Conservation (phyloP, 2,329 filamentous ascomycete genomes). For the Aspergillus sp. region DNA sequence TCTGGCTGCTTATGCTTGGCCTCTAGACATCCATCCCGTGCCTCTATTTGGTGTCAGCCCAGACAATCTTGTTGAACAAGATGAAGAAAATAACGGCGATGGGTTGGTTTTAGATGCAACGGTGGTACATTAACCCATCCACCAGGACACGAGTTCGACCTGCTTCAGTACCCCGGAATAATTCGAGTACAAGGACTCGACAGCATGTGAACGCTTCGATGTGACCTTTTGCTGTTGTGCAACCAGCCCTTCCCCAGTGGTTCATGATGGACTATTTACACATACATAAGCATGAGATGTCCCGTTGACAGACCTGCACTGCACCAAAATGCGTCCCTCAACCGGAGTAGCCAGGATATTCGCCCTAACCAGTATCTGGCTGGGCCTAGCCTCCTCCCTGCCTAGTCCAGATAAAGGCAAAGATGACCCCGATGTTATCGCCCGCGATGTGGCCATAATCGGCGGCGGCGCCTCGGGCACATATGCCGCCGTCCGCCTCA, state of each 20-base stretch:
- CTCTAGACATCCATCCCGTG: too few species aligned
- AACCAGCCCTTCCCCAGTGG: not conserved
- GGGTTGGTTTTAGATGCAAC: too few species aligned
- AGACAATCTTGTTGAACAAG: too few species aligned
- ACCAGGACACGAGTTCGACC: too few species aligned
- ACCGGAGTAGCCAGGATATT: not conserved
- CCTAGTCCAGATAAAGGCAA: not conserved
- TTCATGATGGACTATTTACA: not conserved
- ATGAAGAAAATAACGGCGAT: too few species aligned
- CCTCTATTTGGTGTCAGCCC: too few species aligned
- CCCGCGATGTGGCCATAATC: conserved; percentile 29
- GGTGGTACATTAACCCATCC: too few species aligned
- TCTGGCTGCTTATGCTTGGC: not conserved
- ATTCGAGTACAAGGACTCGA: not conserved
- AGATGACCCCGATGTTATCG: conserved; percentile 7
- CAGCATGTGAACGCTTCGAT: not conserved
- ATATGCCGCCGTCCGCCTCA: conserved; percentile 29
- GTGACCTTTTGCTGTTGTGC: not conserved
- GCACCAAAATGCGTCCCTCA: not conserved
- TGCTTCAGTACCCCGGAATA: not conserved
- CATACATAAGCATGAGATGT: not conserved
- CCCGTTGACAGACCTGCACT: not conserved
- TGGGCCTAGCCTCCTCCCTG: not conserved
- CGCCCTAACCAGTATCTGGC: not conserved
- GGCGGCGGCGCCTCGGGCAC: conserved; percentile 31